Evolutionary conservation across 306 rosid genomes (phyloP), one percentile per base, ranked within the genome.

Genomic region (Hylodesmum podocarpum): DNA sequence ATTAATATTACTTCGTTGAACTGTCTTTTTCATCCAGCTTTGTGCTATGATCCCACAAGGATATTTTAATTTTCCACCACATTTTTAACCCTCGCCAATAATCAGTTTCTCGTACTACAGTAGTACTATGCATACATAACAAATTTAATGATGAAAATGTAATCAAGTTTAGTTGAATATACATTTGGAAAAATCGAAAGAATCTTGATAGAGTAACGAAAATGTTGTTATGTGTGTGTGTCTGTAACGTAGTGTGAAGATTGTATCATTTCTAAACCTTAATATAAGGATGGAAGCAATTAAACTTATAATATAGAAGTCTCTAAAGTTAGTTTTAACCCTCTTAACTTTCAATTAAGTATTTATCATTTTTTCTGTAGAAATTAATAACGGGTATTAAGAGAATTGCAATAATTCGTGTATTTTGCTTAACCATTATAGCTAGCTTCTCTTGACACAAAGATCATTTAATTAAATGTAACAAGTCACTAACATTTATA

Each of bases 11-110:
- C 74, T 81, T 57, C 18, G 1, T 29, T 79, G 44, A 33, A 64
- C 71, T 47, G 86, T 89, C 96, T n/a, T 65, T 81, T 84, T 83
- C 91, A 46, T 83, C 80, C 85, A 84, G 47, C 89, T 66, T 47
- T 76, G 53, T 33, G 11, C 77, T 25, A 62, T 72, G 39, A 72
- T 66, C 12, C 65, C 73, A 58, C 13, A 4, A 0, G 44, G 18
- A 61, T 33, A 24, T n/a, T 29, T 50, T 36, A 34, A 29, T 47
- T 43, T 61, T 12, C 15, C 37, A 41, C 33, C 6, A 54, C 73
- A 47, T 18, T 65, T 70, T 37, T 24, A 70, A 71, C 15, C 50
- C 31, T 16, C 50, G 4, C 19, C 4, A 9, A 7, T 9, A 64
- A 1, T 65, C 13, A 31, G 3, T 8, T 53, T 29, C 34, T 19